Evolutionary conservation across 495 filamentous ascomycete genomes (phyloP), one percentile per base, ranked within the genome.

Genomic region (Copromyces sp.): DNA sequence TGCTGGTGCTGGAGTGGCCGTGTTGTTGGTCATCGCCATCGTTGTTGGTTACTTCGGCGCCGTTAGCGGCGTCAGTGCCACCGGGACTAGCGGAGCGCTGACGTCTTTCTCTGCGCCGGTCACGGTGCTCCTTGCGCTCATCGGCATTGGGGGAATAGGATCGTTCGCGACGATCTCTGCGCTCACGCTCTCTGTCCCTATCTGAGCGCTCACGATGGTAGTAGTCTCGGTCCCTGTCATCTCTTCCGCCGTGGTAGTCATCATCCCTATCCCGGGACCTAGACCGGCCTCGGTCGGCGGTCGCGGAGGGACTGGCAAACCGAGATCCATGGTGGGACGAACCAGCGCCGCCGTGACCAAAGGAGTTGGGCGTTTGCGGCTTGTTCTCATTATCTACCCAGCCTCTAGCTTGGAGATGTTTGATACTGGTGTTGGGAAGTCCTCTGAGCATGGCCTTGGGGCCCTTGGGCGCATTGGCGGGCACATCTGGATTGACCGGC

Each of bases 381-480:
- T 78, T 79, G 65, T 80, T 79, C 69, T 81, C 78, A 74, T 83
- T 81, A 68, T 79, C 76, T 20, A 85, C 81, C 76, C 79, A 82
- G 71, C 84, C 83, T 73, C 86, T 80, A 45, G 83, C 85, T 80
- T 85, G 84, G 59, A 88, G 78, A 71, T 84, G 81, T 70, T 80
- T 80, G 76, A 89, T 86, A 79, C 90, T 90, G 61, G 90, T 92
- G 80, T 94, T 94, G 69, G 92, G 90, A 29, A 90, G 86, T 20
- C 94, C 94, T 77, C 95, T 89, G 74, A 96, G 85, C 90, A 98
- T 94, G 20, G 96, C 95, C 81, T 95, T 94, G 3, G 95, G 95
- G 2, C 93, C 95, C 69, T 91, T 95, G 39, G 95, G 95, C 37
- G 95, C 95, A 80, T 88, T 89, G 59, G 85, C 74, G 17, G 85